Percentiles rank a stretch among this genome's conserved stretches.
Evolutionary conservation across 1,284 basidiomycete genomes (phyloP).

Genomic region (Rhodotorula sp.): DNA sequence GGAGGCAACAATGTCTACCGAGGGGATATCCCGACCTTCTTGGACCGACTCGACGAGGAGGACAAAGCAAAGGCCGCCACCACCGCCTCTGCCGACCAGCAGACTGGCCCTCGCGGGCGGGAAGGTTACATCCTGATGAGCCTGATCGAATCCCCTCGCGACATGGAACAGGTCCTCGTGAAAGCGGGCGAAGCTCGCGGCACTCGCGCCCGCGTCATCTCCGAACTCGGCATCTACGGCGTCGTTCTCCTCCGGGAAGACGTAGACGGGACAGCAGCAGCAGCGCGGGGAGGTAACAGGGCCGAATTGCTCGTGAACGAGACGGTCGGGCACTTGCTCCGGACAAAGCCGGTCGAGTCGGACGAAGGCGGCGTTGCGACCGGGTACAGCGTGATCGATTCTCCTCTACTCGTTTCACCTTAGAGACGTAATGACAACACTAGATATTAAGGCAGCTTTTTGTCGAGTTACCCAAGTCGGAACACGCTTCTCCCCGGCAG

Average conservation of each 20-base stretch:
- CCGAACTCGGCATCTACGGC: slow-evolving; percentile 90
- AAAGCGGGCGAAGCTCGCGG: slow-evolving; percentile 56
- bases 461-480: not conserved
- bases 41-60: slow-evolving; percentile 64
- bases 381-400: slow-evolving; percentile 85
- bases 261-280: slow-evolving; percentile 7
- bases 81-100: not conserved
- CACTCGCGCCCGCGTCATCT: slow-evolving; percentile 69
- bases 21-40: slow-evolving; percentile 71
- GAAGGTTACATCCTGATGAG: slow-evolving; percentile 91
- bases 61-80: slow-evolving; percentile 43
- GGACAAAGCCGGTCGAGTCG: slow-evolving; percentile 86
- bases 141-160: slow-evolving; percentile 73
- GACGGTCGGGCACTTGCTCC: slow-evolving; percentile 77
- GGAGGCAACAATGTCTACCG: slow-evolving; percentile 97
- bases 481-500: no score
- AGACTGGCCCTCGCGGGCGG: not conserved
- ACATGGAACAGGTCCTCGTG: slow-evolving; percentile 69
- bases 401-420: slow-evolving; percentile 58
- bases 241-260: slow-evolving; percentile 69
- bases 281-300: not conserved
- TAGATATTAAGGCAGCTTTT: not conserved
- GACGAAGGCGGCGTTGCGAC: slow-evolving; percentile 94
- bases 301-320: slow-evolving; percentile 56
- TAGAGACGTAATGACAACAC: not conserved